Evolutionary conservation across 2,329 filamentous ascomycete species (phyloP).

Genomic region (Cryphonectria carpinicola): DNA sequence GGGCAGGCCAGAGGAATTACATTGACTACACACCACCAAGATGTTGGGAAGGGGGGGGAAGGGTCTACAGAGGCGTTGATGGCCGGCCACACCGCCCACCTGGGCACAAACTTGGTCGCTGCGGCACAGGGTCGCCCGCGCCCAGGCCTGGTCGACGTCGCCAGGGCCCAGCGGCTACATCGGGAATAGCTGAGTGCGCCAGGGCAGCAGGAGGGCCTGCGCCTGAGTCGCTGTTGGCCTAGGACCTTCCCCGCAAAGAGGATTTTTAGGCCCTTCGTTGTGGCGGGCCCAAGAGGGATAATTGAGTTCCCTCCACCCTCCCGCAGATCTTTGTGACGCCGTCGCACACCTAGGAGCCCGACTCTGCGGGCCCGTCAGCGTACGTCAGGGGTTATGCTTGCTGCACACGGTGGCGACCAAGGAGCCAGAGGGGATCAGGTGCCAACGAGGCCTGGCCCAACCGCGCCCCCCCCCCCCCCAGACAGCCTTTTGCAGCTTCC

Average conservation of each 20-base stretch:
- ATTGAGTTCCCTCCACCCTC: not conserved
- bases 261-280: not conserved
- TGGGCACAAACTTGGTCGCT: not conserved
- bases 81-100: not conserved
- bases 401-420: slow-evolving; percentile 5
- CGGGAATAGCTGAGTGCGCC: slow-evolving; percentile 4
- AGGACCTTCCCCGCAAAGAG: slow-evolving; percentile 5
- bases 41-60: not conserved
- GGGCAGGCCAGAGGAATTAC: not conserved
- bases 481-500: not conserved
- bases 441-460: not conserved
- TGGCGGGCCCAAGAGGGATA: not conserved
- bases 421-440: slow-evolving; percentile 1
- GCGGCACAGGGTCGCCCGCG: not conserved
- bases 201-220: not conserved
- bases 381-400: slow-evolving; percentile 14
- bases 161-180: not conserved
- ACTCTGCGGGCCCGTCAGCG: not conserved
- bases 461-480: not conserved
- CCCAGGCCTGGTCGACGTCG: not conserved
- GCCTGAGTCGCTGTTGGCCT: not conserved
- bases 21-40: not conserved
- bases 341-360: not conserved
- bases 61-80: not conserved
- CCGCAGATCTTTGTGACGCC: slow-evolving; percentile 3